These are phyloP conservation scores for Cicer pinnatifidum DNA, from an alignment of 306 rosid species.

Conservation along the genomic window DNA sequence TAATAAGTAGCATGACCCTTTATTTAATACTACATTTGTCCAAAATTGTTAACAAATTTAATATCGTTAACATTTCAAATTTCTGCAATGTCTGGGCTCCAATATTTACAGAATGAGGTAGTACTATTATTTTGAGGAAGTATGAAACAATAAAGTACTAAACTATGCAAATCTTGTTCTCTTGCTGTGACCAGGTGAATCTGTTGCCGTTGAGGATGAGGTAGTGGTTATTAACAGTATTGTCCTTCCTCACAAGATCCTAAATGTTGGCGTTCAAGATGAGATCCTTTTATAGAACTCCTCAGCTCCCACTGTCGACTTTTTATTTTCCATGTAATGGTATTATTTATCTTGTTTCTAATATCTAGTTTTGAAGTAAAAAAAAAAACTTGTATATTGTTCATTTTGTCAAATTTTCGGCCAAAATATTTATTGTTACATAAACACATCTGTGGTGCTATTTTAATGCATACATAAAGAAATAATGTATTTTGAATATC, in stretches of 20 bases:
- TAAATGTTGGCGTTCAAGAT: conserved; percentile 87
- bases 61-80: background rate
- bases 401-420: conserved; percentile 1
- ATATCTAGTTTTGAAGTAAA: conserved; percentile 36
- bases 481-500: conserved; percentile 20
- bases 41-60: background rate
- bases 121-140: background rate
- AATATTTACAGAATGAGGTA: background rate
- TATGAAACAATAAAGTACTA: conserved; percentile 1
- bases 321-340: conserved; percentile 17
- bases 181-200: conserved; percentile 70
- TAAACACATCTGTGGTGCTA: background rate
- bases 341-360: conserved; percentile 33
- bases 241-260: conserved; percentile 89
- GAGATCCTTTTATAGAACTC: conserved; percentile 77
- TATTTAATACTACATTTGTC: too few species aligned
- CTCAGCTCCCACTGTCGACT: conserved; percentile 7
- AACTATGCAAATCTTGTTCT: conserved; percentile 39
- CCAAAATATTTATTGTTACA: conserved; percentile 4
- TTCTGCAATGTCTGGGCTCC: background rate
- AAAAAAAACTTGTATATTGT: conserved; percentile 20
- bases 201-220: conserved; percentile 89
- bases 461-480: conserved; percentile 9
- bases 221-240: conserved; percentile 87
- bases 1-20: too few species aligned